Base-by-base conservation (phyloP, 2,329 filamentous ascomycete genomes). In the Ceratocystis harringtonii region DNA sequence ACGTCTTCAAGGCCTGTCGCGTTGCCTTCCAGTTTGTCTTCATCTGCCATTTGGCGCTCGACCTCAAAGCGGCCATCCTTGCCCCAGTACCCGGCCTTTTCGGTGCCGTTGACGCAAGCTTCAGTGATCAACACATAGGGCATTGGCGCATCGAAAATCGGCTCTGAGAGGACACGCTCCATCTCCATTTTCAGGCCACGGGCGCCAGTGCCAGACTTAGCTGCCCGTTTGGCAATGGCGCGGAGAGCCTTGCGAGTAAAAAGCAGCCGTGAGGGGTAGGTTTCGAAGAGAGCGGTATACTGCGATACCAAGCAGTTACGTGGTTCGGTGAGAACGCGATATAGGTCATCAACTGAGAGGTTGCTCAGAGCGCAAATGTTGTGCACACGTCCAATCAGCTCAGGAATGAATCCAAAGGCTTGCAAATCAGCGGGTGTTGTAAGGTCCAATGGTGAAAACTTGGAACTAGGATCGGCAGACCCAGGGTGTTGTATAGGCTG, bases 351-450 rank as follows among this genome's bases (percentile, higher is more conserved):
- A 15, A 80, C 77, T 1, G 82, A 83, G 0, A 99, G 80, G 0
- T 90, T 86, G 15, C 89, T 87, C 0, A 99, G 82, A 0, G 94
- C 89, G 68, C 90, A 91, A 61, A 91, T 88, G 67, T 96, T 90
- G 63, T 95, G 92, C 61, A 99, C 85, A 19, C 94, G 88, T n/a
- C 94, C 94, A 64, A 97, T 88, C n/a, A 96, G 80, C 75, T 96
- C 92, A 0, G 92, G 92, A 64, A 96, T 96, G 72, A 96, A 90
- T 15, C 92, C 92, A 71, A 91, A 96, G 55, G 81, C 83, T 74
- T 95, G 90, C 1, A 95, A 78, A 71, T 95, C 88, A 10, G 83
- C 79, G 1, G 90, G 88, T 3, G 84, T 88, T 30, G 88, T 82
- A 25, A 94, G 81, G 69, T 92, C 88, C 1, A 94, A 78, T 61